These are phyloP conservation scores for Cornus controversa DNA, from an alignment of 148 eudicot genomes.

Conservation along the genomic window DNA sequence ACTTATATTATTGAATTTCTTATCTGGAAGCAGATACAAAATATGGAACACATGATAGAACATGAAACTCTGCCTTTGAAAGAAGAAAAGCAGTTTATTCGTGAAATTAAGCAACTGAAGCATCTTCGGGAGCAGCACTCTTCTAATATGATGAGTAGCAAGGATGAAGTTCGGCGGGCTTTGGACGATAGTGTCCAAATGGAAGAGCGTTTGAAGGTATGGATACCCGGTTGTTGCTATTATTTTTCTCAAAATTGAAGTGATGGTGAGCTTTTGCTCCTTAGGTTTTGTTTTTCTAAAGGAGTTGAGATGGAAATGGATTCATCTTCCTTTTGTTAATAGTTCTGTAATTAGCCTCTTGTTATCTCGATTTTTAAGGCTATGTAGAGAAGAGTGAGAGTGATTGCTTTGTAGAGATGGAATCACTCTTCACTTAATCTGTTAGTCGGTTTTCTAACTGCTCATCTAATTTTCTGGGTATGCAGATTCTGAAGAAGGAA, in stretches of 20 bases:
- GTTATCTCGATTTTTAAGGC: not conserved
- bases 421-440: not conserved
- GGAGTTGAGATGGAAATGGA: not conserved
- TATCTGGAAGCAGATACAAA: slow-evolving; percentile 48
- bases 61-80: slow-evolving; percentile 77
- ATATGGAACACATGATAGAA: slow-evolving; percentile 69
- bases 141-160: slow-evolving; percentile 46
- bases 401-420: not conserved
- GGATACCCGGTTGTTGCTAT: not conserved
- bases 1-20: slow-evolving; percentile 4
- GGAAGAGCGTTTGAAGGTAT: slow-evolving; percentile 78
- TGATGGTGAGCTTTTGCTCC: not conserved
- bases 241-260: not conserved
- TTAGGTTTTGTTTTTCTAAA: not conserved
- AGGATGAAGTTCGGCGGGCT: slow-evolving; percentile 76
- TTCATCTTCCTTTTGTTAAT: not conserved
- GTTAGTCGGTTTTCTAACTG: not conserved
- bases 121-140: slow-evolving; percentile 60
- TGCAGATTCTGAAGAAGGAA: slow-evolving; percentile 75
- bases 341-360: not conserved
- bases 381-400: not conserved
- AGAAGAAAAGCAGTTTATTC: slow-evolving; percentile 79
- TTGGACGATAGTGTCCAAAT: slow-evolving; percentile 52
- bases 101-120: slow-evolving; percentile 83
- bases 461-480: slow-evolving; percentile 6